Evolutionary conservation across 73 alveolate species (phyloP).

Genomic region (Paramecium tetraurelia): DNA sequence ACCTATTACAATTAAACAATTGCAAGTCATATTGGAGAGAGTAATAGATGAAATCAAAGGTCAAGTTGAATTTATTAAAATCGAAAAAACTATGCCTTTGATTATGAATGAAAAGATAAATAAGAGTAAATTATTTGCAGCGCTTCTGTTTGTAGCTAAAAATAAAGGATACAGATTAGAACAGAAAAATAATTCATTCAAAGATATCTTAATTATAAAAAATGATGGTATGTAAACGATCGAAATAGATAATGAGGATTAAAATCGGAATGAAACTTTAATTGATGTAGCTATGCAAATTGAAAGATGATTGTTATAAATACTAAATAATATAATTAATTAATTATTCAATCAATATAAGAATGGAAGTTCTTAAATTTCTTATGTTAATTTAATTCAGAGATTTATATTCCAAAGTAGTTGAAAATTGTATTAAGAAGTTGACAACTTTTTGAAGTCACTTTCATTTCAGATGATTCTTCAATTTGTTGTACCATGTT

Average conservation of each 20-base stretch:
- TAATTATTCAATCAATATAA: not conserved
- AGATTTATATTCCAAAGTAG: not conserved
- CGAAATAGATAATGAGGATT: not conserved
- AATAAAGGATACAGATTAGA: not conserved
- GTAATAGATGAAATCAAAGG: not conserved
- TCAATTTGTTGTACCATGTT: not conserved
- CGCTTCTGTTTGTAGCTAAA: not conserved
- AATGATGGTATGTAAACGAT: not conserved
- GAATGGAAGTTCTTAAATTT: constrained; percentile 1
- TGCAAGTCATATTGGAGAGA: not conserved
- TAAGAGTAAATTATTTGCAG: constrained; percentile 34
- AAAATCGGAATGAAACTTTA: not conserved
- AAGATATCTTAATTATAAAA: not conserved
- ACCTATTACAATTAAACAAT: constrained; percentile 9
- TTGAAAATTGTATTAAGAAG: not conserved
- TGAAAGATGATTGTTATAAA: not conserved
- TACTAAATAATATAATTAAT: not conserved
- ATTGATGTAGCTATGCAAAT: not conserved
- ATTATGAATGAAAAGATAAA: not conserved
- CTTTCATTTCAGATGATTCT: not conserved
- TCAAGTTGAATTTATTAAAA: not conserved
- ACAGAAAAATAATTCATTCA: not conserved
- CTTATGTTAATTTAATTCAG: not conserved
- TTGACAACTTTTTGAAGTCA: not conserved
- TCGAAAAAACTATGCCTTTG: not conserved